Base-by-base conservation (phyloP, 1,284 basidiomycete genomes). In the Farysia itapuensis region DNA sequence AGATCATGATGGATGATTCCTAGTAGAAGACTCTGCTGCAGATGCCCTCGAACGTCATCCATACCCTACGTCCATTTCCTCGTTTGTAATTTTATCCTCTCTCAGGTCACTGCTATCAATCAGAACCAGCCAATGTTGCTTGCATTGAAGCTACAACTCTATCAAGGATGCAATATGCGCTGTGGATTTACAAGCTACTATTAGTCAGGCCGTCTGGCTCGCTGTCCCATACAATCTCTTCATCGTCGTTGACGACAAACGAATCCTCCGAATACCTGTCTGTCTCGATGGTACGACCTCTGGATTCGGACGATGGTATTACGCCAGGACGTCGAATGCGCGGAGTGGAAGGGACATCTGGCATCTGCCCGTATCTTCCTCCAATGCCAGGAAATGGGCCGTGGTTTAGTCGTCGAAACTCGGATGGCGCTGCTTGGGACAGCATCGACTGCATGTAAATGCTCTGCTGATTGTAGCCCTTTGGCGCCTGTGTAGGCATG, bases 1-100 rank as follows among this genome's bases (percentile, higher is more conserved):
- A 89, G 35, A 96, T 97, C 77, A 94, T 97, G 93, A 89, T 90
- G 39, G 92, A 96, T 79, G 92, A 95, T 43, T 53, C 70, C 18
- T 77, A 53, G 31, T 9, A 9, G n/a, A n/a, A n/a, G n/a, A n/a
- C n/a, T n/a, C n/a, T n/a, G n/a, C n/a, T n/a, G n/a, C n/a, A n/a
- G n/a, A n/a, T n/a, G n/a, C n/a, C n/a, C n/a, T n/a, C n/a, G n/a
- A n/a, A n/a, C n/a, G n/a, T n/a, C n/a, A n/a, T n/a, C n/a, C n/a
- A n/a, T n/a, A n/a, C n/a, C n/a, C n/a, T n/a, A n/a, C n/a, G n/a
- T n/a, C n/a, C n/a, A n/a, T n/a, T n/a, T n/a, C n/a, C n/a, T n/a
- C n/a, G n/a, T n/a, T n/a, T n/a, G n/a, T n/a, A n/a, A n/a, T n/a
- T n/a, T n/a, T n/a, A n/a, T n/a, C n/a, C n/a, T n/a, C n/a, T n/a